A percentile compares a stretch with the other conserved stretches of the same genome.
These are phyloP conservation scores for Narthecium ossifragum DNA, from an alignment of 106 monocot species.

Conservation along the genomic window DNA sequence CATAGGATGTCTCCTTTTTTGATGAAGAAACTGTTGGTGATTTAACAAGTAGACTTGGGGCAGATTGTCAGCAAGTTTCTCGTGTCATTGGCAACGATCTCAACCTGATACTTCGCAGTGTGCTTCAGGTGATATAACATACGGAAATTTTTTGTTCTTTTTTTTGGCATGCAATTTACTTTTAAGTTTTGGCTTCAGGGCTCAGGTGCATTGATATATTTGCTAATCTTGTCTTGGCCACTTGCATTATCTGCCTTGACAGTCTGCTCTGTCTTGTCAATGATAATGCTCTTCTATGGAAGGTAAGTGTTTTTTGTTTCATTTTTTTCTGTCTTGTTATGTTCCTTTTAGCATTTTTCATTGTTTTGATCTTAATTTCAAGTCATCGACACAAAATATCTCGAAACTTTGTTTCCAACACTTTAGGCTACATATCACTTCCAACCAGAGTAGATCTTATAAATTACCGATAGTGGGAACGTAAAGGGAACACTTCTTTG, in stretches of 20 bases:
- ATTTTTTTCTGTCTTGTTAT: too few species aligned
- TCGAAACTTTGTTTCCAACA: too few species aligned
- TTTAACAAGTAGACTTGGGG: conserved; percentile 92
- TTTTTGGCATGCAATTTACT: background rate
- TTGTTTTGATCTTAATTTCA: too few species aligned
- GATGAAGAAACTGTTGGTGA: conserved; percentile 95
- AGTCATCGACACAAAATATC: too few species aligned
- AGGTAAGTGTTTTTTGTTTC: conserved; percentile 31
- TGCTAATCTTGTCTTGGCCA: conserved; percentile 82
- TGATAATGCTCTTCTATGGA: conserved; percentile 69
- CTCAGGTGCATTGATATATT: conserved; percentile 64
- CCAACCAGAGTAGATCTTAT: too few species aligned
- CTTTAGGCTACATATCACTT: too few species aligned
- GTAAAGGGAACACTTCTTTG: too few species aligned
- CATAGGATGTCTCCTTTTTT: conserved; percentile 79
- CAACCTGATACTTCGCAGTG: conserved; percentile 79
- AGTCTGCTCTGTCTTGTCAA: conserved; percentile 51
- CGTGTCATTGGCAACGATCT: conserved; percentile 93
- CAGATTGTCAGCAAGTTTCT: conserved; percentile 98
- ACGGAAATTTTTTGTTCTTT: background rate
- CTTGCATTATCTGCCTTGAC: conserved; percentile 68
- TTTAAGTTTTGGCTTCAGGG: conserved; percentile 43
- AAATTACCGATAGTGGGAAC: too few species aligned
- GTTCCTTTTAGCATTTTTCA: too few species aligned
- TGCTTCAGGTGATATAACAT: conserved; percentile 63